Percentiles rank a stretch among this genome's conserved stretches.
Evolutionary conservation across 169 alveolate genomes (phyloP).

Genomic region (Babesia bovis): DNA sequence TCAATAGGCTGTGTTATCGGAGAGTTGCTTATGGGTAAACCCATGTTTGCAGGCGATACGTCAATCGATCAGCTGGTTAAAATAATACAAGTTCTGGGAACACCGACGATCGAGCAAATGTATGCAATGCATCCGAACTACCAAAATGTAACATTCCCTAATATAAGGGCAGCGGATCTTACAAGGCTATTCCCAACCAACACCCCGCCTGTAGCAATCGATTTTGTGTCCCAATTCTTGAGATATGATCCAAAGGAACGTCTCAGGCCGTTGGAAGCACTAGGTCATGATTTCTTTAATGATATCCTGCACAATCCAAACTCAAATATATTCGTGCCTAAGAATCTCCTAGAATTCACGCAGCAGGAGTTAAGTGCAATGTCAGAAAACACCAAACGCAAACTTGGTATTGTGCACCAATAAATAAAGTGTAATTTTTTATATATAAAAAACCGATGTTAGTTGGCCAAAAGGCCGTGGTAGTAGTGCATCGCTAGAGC

Average conservation of each 20-base stretch:
- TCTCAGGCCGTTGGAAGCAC: constrained; percentile 84
- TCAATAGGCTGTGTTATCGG: constrained; percentile 96
- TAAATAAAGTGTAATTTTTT: no score
- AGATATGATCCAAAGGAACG: constrained; percentile 86
- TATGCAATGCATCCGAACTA: constrained; percentile 92
- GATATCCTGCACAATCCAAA: constrained; percentile 84
- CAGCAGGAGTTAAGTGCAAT: constrained; percentile 44
- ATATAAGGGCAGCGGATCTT: constrained; percentile 75
- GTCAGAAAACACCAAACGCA: constrained; percentile 23
- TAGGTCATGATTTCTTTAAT: constrained; percentile 93
- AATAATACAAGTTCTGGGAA: constrained; percentile 90
- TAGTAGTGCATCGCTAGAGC: no score
- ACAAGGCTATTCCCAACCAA: constrained; percentile 75
- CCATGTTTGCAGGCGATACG: constrained; percentile 95
- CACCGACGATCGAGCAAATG: constrained; percentile 92
- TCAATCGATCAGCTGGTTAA: constrained; percentile 94
- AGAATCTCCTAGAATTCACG: constrained; percentile 45
- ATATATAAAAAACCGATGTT: background rate
- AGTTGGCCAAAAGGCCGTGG: no score
- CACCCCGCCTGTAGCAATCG: constrained; percentile 79
- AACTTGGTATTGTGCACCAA: constrained; percentile 35
- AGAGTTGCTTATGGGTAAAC: constrained; percentile 92
- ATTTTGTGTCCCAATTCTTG: constrained; percentile 77
- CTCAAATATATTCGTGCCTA: constrained; percentile 41
- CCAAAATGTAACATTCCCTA: constrained; percentile 89